phyloP scores from a whole-genome alignment of 2,329 filamentous ascomycete species.

The Cucurbitaria berberidis region DNA sequence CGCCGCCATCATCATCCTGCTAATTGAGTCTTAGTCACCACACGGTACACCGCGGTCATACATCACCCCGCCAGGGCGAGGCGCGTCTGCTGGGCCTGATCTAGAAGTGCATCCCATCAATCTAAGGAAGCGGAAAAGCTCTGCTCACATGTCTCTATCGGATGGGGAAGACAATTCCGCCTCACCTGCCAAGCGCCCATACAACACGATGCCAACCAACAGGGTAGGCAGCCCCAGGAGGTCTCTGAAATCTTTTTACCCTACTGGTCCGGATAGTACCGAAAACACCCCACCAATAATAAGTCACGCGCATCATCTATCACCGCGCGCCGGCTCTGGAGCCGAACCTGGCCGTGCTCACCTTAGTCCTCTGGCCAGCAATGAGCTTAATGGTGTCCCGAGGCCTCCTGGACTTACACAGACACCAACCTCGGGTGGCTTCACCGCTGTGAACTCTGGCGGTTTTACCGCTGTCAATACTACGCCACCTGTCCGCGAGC shows the following conservation, averaged over 20 bases:
- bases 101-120: conserved; percentile 30
- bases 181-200: conserved; percentile 37
- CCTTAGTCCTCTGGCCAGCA: conserved; percentile 37
- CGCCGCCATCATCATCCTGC: conserved; percentile 4
- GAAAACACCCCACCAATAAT: conserved; percentile 38
- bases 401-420: conserved; percentile 19
- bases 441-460: conserved; percentile 30
- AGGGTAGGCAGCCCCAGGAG: conserved; percentile 39
- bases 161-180: conserved; percentile 38
- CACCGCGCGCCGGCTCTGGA: conserved; percentile 21
- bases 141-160: conserved; percentile 35
- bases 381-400: conserved; percentile 35
- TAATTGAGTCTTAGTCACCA: conserved; percentile 37
- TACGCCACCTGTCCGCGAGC: conserved; percentile 18
- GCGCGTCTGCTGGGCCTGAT: conserved; percentile 26
- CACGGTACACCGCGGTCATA: conserved; percentile 36
- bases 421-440: conserved; percentile 18
- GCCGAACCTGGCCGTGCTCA: conserved; percentile 32
- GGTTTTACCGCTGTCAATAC: conserved; percentile 36
- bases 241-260: conserved; percentile 32
- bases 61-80: conserved; percentile 30
- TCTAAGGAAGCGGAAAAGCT: conserved; percentile 44
- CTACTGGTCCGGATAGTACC: conserved; percentile 25
- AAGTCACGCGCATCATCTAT: conserved; percentile 25
- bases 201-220: conserved; percentile 35